Base-by-base conservation (phyloP, 2,329 filamentous ascomycete species). In the Alternaria metachromatica region DNA sequence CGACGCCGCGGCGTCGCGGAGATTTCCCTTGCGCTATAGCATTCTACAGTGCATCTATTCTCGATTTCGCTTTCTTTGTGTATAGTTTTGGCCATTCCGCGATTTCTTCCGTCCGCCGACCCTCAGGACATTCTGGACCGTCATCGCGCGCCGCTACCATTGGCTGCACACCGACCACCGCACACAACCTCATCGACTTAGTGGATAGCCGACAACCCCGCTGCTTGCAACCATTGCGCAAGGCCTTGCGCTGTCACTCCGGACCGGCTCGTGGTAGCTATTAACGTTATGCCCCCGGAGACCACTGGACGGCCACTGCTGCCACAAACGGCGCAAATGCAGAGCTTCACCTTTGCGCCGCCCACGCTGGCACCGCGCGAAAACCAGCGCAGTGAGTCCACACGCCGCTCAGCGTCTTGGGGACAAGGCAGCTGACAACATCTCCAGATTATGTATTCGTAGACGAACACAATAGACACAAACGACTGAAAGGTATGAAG, bases 391-490 rank as follows among this genome's bases (percentile, higher is more conserved):
- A 95, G 92, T 95, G 85, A 85, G 90, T 79, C 51, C 54, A 41
- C 60, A 51, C 65, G 49, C 51, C 48, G 44, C 43, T 60, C 18
- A 41, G 41, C 45, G 46, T 25, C n/a, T 33, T 25, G 33, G 33
- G 20, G n/a, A 43, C 7, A 30, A 20, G 18, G n/a, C 23, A 37
- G 60, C 68, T 76, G 66, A 78, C 67, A 51, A 41, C 45, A 25
- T 77, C 49, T 63, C 49, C 74, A 97, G 94, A 97, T 80, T 98
- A 97, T 92, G 96, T 98, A 74, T 98, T 98, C 78, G 96, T 98
- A 62, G 95, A 98, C 81, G 95, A 98, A 81, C 96, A 98, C 82
- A 98, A 98, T 84, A 91, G 96, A 68, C 96, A 98, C 82, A 98
- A 98, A 83, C 89, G 95, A 73, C 84, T 98, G 67, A 98, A 98